Evolutionary conservation across 345 rosid genomes (phyloP).

Genomic region (Ricinus communis): DNA sequence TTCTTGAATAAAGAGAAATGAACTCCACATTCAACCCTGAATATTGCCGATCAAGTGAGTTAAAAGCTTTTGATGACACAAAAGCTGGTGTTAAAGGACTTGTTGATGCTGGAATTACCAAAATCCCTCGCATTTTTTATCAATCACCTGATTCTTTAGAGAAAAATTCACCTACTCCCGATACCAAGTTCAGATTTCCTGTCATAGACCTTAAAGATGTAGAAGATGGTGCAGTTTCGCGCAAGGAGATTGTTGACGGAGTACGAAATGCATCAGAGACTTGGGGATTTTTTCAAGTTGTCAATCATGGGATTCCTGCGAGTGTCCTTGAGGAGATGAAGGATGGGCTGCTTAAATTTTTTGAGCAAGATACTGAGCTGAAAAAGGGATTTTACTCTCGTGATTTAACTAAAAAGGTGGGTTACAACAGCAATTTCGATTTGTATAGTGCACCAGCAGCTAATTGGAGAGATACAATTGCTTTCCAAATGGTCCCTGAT

Average conservation of each 20-base stretch:
- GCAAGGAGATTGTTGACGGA: slow-evolving; percentile 14
- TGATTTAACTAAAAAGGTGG: neutral
- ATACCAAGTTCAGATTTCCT: slow-evolving; percentile 24
- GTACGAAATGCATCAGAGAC: slow-evolving; percentile 36
- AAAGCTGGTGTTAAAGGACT: slow-evolving; percentile 45
- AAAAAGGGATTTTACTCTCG: slow-evolving; percentile 10
- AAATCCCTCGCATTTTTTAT: slow-evolving; percentile 38
- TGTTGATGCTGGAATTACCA: slow-evolving; percentile 32
- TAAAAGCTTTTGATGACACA: slow-evolving; percentile 38
- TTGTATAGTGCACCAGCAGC: neutral
- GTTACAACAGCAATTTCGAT: slow-evolving; percentile 11
- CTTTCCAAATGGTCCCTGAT: neutral
- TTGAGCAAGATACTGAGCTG: slow-evolving; percentile 7
- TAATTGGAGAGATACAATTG: slow-evolving; percentile 20
- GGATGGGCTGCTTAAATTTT: slow-evolving; percentile 22
- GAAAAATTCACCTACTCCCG: neutral
- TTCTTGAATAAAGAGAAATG: neutral
- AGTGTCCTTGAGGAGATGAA: slow-evolving; percentile 28
- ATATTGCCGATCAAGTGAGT: slow-evolving; percentile 19
- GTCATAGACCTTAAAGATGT: slow-evolving; percentile 34
- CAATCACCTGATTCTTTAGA: neutral
- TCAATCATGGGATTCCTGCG: slow-evolving; percentile 41
- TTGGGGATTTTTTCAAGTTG: slow-evolving; percentile 51
- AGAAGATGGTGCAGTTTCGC: slow-evolving; percentile 2
- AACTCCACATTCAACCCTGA: neutral